Evolutionary conservation across 371 early-diverging fungal species (phyloP).

Genomic region (Mortierella sp.): DNA sequence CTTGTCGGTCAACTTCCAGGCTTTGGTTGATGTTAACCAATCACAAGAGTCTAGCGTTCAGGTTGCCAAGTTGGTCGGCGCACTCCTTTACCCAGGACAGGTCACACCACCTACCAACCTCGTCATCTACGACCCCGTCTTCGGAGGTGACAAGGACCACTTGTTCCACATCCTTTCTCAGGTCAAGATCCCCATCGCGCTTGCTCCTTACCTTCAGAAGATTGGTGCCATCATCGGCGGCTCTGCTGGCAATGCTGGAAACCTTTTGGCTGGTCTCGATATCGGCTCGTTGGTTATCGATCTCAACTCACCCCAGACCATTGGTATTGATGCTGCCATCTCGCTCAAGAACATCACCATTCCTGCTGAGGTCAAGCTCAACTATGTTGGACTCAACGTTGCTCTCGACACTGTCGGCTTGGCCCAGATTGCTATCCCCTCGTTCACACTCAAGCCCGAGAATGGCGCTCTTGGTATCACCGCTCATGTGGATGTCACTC

Average conservation of each 20-base stretch:
- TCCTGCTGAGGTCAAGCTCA: too few species aligned
- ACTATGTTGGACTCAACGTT: too few species aligned
- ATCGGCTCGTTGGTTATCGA: too few species aligned
- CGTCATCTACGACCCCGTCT: constrained; percentile 49
- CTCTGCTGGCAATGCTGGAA: constrained; percentile 7
- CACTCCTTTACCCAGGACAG: constrained; percentile 41
- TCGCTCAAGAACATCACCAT: too few species aligned
- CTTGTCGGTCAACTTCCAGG: constrained; percentile 35
- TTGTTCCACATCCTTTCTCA: constrained; percentile 45
- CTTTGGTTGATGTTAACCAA: constrained; percentile 35
- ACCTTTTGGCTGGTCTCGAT: constrained; percentile 40
- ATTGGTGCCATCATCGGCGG: constrained; percentile 31
- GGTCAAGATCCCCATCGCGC: constrained; percentile 35
- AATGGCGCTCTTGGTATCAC: too few species aligned
- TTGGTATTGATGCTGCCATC: too few species aligned
- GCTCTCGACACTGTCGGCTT: too few species aligned
- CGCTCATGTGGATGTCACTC: too few species aligned
- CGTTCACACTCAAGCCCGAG: too few species aligned
- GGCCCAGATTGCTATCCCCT: too few species aligned
- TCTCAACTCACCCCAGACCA: constrained; percentile 48
- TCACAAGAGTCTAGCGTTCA: constrained; percentile 21
- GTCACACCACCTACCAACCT: constrained; percentile 39
- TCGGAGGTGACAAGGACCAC: constrained; percentile 46
- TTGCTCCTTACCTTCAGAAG: constrained; percentile 41
- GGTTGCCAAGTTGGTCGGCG: constrained; percentile 39